A percentile compares a stretch with the other conserved stretches of the same genome.
phyloP scores from a whole-genome alignment of 2,329 filamentous ascomycete species.

The Aureobasidium namibiae region DNA sequence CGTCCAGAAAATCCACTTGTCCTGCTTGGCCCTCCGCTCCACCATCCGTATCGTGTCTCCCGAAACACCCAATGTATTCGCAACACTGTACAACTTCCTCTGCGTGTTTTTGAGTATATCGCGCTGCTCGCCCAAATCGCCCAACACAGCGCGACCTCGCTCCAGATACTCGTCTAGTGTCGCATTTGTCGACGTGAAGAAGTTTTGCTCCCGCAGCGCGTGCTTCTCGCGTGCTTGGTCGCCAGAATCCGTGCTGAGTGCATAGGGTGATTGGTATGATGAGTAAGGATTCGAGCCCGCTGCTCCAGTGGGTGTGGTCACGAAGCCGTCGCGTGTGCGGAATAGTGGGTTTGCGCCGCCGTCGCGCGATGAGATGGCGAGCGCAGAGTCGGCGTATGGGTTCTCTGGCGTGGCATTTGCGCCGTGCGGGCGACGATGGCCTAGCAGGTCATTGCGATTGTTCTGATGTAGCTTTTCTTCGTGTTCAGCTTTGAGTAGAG shows the following conservation, averaged over 20 bases:
- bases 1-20: constrained; percentile 95
- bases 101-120: constrained; percentile 96
- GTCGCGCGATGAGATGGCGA: constrained; percentile 21
- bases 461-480: constrained; percentile 49
- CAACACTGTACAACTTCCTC: constrained; percentile 80
- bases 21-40: constrained; percentile 80
- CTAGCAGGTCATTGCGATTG: constrained; percentile 71
- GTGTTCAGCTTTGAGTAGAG: constrained; percentile 64
- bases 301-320: constrained; percentile 5
- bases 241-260: constrained; percentile 18
- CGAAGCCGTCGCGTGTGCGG: constrained; percentile 26
- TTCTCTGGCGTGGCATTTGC: constrained; percentile 75
- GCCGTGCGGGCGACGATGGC: constrained; percentile 64
- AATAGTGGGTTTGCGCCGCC: constrained; percentile 28
- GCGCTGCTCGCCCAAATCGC: constrained; percentile 78
- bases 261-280: constrained; percentile 29
- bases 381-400: constrained; percentile 63
- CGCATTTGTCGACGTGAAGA: constrained; percentile 71
- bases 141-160: constrained; percentile 78
- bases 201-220: constrained; percentile 80
- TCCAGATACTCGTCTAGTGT: constrained; percentile 93
- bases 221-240: constrained; percentile 57
- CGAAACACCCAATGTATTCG: constrained; percentile 85
- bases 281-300: constrained; percentile 33
- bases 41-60: constrained; percentile 97